These are phyloP conservation scores for Butyriboletus appendiculatus DNA, from an alignment of 1,284 basidiomycete genomes.

Conservation along the genomic window DNA sequence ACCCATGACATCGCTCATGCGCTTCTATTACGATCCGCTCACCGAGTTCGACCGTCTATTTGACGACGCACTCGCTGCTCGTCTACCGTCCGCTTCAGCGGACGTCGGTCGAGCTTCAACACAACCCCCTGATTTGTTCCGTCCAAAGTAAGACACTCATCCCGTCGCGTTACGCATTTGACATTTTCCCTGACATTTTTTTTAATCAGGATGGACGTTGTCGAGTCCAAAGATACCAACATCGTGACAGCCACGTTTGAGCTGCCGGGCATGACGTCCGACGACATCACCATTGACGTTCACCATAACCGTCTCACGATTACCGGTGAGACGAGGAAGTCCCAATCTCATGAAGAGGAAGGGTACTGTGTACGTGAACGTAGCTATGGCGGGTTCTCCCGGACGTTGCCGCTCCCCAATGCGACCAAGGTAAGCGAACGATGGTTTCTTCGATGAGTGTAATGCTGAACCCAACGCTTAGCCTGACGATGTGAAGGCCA, in stretches of 20 bases:
- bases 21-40: background rate
- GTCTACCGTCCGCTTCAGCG: background rate
- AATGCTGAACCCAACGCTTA: background rate
- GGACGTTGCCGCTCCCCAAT: conserved; percentile 21
- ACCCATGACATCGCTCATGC: background rate
- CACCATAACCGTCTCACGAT: conserved; percentile 39
- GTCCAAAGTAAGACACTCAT: too few relatives aligned
- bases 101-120: background rate
- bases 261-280: conserved; percentile 43
- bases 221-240: background rate
- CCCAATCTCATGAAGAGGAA: conserved; percentile 13
- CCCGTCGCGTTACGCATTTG: too few relatives aligned
- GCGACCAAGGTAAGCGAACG: conserved; percentile 34
- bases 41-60: background rate
- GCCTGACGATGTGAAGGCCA: conserved; percentile 11
- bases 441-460: background rate
- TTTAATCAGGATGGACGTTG: too few relatives aligned
- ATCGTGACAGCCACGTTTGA: conserved; percentile 25
- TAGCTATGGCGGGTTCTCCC: conserved; percentile 35
- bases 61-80: background rate
- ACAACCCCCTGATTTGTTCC: too few relatives aligned
- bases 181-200: too few relatives aligned
- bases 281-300: conserved; percentile 41
- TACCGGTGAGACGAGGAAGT: conserved; percentile 35
- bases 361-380: conserved; percentile 41